Conservation (phyloP, 345 rosid species). For the Angophora floribunda region DNA sequence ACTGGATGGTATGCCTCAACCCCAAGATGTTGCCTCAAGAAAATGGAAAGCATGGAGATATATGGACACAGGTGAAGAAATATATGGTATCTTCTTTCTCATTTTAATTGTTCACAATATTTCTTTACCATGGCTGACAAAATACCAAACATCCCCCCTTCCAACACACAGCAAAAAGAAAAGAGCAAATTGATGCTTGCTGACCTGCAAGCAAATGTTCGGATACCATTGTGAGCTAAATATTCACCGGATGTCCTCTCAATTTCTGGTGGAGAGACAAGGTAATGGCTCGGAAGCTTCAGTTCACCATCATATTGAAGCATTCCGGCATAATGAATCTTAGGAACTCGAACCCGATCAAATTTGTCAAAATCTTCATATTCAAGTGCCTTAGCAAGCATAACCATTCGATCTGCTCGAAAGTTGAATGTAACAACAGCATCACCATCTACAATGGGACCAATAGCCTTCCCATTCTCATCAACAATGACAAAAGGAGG, state of each 20-base stretch:
- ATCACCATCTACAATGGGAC: conserved; percentile 90
- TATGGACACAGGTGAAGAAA: neutral
- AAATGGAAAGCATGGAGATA: neutral
- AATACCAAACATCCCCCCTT: neutral
- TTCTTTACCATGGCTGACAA: neutral
- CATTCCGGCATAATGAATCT: conserved; percentile 90
- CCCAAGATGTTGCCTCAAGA: neutral
- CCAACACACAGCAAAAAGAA: neutral
- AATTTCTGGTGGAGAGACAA: conserved; percentile 96
- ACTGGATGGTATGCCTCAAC: neutral
- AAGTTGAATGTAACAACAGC: conserved; percentile 93
- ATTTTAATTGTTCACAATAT: neutral
- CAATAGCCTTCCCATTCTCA: conserved; percentile 66
- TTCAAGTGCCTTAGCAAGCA: conserved; percentile 94
- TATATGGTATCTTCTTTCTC: neutral
- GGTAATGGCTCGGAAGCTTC: conserved; percentile 80
- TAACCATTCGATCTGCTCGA: conserved; percentile 95
- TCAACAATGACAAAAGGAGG: conserved; percentile 93
- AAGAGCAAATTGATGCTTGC: neutral
- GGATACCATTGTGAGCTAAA: conserved; percentile 64
- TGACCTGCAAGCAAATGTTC: conserved; percentile 96
- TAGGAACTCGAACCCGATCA: conserved; percentile 81
- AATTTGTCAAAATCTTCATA: conserved; percentile 78
- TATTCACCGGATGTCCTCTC: conserved; percentile 98
- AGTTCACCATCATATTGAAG: conserved; percentile 97